These are phyloP conservation scores for Metarhizium humberi DNA, from an alignment of 2,329 filamentous ascomycete genomes.

Conservation along the genomic window DNA sequence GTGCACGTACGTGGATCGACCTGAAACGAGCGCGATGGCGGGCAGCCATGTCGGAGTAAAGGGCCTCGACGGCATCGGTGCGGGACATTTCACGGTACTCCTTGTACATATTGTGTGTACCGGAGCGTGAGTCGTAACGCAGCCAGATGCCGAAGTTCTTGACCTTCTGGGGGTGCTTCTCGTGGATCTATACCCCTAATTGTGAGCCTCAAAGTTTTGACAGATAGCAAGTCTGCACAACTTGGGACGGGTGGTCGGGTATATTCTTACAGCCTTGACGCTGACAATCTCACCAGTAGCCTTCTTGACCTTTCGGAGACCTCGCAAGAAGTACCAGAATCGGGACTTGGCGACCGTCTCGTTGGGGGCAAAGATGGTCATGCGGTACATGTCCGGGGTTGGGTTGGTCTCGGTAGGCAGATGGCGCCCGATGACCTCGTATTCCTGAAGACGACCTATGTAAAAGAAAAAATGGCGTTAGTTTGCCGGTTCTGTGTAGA, in stretches of 20 bases:
- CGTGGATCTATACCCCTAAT: conserved; percentile 59
- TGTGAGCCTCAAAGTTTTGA: conserved; percentile 6
- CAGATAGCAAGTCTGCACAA: neutral
- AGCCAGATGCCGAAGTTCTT: conserved; percentile 99
- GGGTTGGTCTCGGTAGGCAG: conserved; percentile 96
- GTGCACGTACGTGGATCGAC: conserved; percentile 82
- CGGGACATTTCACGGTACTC: conserved; percentile 99
- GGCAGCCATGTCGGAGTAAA: conserved; percentile 99
- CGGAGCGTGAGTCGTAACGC: conserved; percentile 98
- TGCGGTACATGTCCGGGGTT: conserved; percentile 97
- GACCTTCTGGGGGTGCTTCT: conserved; percentile 99
- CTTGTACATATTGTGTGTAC: conserved; percentile 99
- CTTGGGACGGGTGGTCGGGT: neutral
- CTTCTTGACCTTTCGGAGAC: conserved; percentile 99
- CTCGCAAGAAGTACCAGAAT: conserved; percentile 99
- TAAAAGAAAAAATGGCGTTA: neutral
- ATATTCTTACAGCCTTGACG: conserved; percentile 70
- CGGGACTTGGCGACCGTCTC: conserved; percentile 97
- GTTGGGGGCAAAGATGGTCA: conserved; percentile 99
- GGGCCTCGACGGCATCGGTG: conserved; percentile 86
- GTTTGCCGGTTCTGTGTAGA: neutral
- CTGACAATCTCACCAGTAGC: conserved; percentile 98
- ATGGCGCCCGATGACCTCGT: conserved; percentile 99
- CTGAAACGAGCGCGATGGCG: conserved; percentile 95
- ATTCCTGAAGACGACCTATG: conserved; percentile 97